These are phyloP conservation scores for Pachysolen tannophilus DNA, from an alignment of 805 yeast genomes.

Conservation along the genomic window DNA sequence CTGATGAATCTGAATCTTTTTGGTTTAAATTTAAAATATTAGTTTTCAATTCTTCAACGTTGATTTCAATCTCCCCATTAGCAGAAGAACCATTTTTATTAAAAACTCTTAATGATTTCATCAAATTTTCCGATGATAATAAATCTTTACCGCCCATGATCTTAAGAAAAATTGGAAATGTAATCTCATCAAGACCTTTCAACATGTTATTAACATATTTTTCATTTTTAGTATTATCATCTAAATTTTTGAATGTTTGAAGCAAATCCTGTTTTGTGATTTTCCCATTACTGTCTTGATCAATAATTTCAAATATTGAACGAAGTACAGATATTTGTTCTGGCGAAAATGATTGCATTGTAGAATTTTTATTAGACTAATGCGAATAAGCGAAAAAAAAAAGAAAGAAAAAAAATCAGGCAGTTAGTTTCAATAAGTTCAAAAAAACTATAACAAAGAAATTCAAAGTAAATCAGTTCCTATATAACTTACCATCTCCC, in stretches of 20 bases:
- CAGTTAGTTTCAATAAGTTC: too few species aligned
- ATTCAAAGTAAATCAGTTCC: too few species aligned
- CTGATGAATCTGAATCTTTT: too few species aligned
- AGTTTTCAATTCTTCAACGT: constrained; percentile 38
- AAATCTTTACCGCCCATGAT: constrained; percentile 47
- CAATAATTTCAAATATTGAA: constrained; percentile 73
- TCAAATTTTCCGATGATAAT: constrained; percentile 44
- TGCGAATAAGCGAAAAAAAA: too few species aligned
- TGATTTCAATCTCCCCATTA: constrained; percentile 33
- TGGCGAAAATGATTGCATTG: constrained; percentile 6
- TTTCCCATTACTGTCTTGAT: constrained; percentile 70
- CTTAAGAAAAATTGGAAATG: constrained; percentile 60
- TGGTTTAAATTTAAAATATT: constrained; percentile 36
- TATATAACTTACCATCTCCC: too few species aligned
- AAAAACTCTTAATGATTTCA: constrained; percentile 53
- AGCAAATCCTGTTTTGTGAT: constrained; percentile 50
- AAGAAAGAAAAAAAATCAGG: too few species aligned
- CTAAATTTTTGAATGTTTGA: constrained; percentile 44
- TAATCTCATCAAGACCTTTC: constrained; percentile 28
- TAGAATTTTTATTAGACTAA: too few species aligned
- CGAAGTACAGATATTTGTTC: constrained; percentile 55
- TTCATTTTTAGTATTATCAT: constrained; percentile 31
- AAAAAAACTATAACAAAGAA: too few species aligned
- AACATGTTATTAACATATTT: constrained; percentile 45
- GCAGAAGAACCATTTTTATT: constrained; percentile 16